Conservation (phyloP, 352 stramenopile species). For the Phytophthora ohioensis region DNA sequence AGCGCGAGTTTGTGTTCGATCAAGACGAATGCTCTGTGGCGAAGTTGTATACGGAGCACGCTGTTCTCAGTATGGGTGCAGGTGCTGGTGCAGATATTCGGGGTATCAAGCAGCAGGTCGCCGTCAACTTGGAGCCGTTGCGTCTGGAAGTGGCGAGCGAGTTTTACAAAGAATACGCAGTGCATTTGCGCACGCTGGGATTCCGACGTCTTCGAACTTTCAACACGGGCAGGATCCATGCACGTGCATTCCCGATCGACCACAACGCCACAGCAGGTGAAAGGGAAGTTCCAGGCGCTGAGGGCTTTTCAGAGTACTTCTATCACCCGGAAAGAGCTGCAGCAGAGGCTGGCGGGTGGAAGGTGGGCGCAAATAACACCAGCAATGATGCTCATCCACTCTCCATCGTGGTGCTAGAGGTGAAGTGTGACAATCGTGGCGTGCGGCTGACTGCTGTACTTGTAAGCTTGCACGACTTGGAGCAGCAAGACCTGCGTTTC, state of each 20-base stretch:
- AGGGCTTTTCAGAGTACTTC: conserved; percentile 80
- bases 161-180: conserved; percentile 76
- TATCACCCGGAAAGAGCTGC: conserved; percentile 57
- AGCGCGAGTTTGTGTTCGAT: conserved; percentile 86
- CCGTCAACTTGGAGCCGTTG: conserved; percentile 72
- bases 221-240: conserved; percentile 29
- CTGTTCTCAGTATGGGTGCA: conserved; percentile 73
- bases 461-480: conserved; percentile 67
- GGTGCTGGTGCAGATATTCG: conserved; percentile 65
- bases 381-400: conserved; percentile 22
- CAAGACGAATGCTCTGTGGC: conserved; percentile 74
- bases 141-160: conserved; percentile 74
- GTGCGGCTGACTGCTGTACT: conserved; percentile 69
- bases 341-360: conserved; percentile 35
- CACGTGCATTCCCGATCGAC: conserved; percentile 31
- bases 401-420: conserved; percentile 67
- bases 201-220: conserved; percentile 69
- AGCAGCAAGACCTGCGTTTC: conserved; percentile 70
- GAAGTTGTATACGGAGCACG: conserved; percentile 83
- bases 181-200: conserved; percentile 68
- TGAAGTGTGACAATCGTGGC: conserved; percentile 80
- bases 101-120: conserved; percentile 79
- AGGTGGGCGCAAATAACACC: conserved; percentile 7
- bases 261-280: conserved; percentile 24
- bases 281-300: conserved; percentile 43